Conservation (phyloP, 805 yeast genomes). For the Candida ipomoeae region DNA sequence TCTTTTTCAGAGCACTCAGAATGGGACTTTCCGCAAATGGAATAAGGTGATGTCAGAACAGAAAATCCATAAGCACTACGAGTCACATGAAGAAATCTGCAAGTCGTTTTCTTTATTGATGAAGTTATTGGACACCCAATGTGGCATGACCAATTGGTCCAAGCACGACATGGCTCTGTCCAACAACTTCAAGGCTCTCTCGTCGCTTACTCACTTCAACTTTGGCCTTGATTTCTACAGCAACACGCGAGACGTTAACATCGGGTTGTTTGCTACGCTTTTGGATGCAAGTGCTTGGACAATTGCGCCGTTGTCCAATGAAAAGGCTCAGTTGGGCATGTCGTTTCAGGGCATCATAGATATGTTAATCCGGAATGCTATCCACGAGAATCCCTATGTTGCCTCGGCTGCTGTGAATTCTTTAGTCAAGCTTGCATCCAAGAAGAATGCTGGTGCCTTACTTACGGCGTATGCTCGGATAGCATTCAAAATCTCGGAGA, state of each 20-base stretch:
- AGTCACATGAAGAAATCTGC: conserved; percentile 69
- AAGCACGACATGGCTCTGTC: conserved; percentile 12
- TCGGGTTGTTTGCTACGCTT: conserved; percentile 64
- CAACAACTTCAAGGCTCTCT: conserved; percentile 25
- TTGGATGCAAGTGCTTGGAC: conserved; percentile 73
- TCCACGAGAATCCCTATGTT: conserved; percentile 61
- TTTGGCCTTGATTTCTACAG: conserved; percentile 38
- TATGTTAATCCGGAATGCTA: conserved; percentile 68
- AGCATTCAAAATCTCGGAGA: conserved; percentile 77
- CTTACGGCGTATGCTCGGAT: conserved; percentile 73
- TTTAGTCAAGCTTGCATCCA: conserved; percentile 60
- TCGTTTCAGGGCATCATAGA: conserved; percentile 68
- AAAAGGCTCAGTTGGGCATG: conserved; percentile 40
- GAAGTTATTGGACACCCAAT: conserved; percentile 54
- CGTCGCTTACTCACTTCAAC: conserved; percentile 38
- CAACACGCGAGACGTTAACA: conserved; percentile 35
- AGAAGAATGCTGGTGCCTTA: conserved; percentile 63
- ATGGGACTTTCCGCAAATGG: conserved; percentile 9
- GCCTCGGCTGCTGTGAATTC: conserved; percentile 62
- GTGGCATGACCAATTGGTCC: conserved; percentile 40
- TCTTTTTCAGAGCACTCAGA: conserved; percentile 8
- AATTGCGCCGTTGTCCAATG: conserved; percentile 27
- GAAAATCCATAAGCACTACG: conserved; percentile 42
- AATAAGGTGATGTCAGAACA: conserved; percentile 41
- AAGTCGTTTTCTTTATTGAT: conserved; percentile 52